Evolutionary conservation across 1,284 basidiomycete species (phyloP).

Genomic region (Athelia sp.): DNA sequence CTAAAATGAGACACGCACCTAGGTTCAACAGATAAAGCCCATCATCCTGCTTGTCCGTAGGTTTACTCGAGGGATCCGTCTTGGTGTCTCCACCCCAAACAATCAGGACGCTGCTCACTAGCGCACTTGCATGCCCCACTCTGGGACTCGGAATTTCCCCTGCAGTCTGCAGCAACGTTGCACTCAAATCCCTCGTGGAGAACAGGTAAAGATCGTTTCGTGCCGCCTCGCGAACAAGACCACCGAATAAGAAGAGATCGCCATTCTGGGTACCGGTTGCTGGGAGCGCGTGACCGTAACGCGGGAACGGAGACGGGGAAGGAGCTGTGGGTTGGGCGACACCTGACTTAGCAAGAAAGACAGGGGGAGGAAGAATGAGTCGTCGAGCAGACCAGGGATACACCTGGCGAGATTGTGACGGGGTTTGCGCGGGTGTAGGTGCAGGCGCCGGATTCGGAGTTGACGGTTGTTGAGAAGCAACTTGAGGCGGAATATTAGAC

Average conservation of each 20-base stretch:
- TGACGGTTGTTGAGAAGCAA: constrained; percentile 9
- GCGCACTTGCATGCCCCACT: constrained; percentile 94
- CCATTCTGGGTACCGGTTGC: constrained; percentile 76
- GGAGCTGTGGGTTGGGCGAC: constrained; percentile 52
- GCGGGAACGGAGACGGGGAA: constrained; percentile 87
- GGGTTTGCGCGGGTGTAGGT: neutral
- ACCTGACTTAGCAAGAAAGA: constrained; percentile 57
- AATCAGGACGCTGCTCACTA: constrained; percentile 94
- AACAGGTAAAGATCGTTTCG: constrained; percentile 94
- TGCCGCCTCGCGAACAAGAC: constrained; percentile 88
- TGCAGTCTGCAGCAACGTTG: constrained; percentile 78
- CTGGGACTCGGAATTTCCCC: constrained; percentile 89
- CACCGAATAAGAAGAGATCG: constrained; percentile 96
- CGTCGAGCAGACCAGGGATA: constrained; percentile 79
- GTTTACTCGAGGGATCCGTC: constrained; percentile 59
- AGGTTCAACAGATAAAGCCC: constrained; percentile 95
- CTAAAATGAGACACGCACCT: constrained; percentile 44
- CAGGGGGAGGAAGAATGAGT: constrained; percentile 60
- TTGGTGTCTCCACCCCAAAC: constrained; percentile 99
- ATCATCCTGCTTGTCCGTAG: constrained; percentile 86
- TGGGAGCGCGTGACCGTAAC: constrained; percentile 97
- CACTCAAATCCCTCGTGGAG: constrained; percentile 74
- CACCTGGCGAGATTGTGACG: constrained; percentile 40
- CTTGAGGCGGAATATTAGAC: constrained; percentile 15
- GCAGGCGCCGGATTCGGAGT: too few species aligned